phyloP scores from a whole-genome alignment of 2,329 filamentous ascomycete species.

The Colletotrichum incanum region DNA sequence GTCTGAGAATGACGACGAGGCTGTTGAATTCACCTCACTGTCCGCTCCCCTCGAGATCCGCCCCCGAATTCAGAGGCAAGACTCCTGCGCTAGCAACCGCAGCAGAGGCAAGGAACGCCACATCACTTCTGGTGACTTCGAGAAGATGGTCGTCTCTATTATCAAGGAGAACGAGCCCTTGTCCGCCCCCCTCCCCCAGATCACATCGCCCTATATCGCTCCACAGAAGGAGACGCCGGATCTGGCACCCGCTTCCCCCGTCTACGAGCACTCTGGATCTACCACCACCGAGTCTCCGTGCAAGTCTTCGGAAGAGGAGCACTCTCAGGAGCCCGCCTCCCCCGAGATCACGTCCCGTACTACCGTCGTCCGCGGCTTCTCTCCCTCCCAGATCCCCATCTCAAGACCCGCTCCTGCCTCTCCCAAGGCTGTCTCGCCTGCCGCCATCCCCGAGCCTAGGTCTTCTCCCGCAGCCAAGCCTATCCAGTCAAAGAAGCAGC shows the following conservation, averaged over 20 bases:
- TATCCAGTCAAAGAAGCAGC: conserved; percentile 76
- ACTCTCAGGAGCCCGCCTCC: conserved; percentile 53
- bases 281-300: conserved; percentile 66
- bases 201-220: conserved; percentile 55
- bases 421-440: conserved; percentile 64
- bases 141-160: conserved; percentile 94
- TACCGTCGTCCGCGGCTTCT: conserved; percentile 89
- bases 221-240: conserved; percentile 63
- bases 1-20: conserved; percentile 79
- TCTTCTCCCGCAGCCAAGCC: conserved; percentile 74
- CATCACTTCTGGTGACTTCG: conserved; percentile 91
- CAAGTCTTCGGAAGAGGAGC: conserved; percentile 75
- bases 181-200: conserved; percentile 65
- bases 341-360: conserved; percentile 67
- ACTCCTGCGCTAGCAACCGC: conserved; percentile 79
- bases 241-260: conserved; percentile 47
- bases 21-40: conserved; percentile 70
- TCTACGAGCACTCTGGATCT: conserved; percentile 60
- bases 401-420: conserved; percentile 64
- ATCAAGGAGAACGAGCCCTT: conserved; percentile 88
- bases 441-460: conserved; percentile 74
- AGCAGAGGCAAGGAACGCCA: conserved; percentile 86
- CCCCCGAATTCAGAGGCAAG: conserved; percentile 79
- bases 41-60: conserved; percentile 71
- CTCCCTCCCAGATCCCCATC: conserved; percentile 77